Conservation (phyloP, 2,329 filamentous ascomycete genomes). For the Cryphonectria carpinicola region DNA sequence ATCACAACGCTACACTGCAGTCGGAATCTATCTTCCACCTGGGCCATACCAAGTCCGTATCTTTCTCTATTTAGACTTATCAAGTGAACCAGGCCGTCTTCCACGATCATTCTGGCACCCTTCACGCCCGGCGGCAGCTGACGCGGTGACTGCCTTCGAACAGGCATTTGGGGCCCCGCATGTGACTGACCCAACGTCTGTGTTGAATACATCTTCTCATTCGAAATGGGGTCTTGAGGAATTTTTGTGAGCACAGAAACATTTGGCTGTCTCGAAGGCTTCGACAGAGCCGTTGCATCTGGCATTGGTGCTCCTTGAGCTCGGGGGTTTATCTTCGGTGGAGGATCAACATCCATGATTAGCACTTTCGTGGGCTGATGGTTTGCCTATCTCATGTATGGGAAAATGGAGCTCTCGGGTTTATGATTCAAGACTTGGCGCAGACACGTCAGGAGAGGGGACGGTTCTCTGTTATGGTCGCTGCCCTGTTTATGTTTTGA, state of each 20-base stretch:
- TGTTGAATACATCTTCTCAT: neutral
- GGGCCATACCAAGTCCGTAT: conserved; percentile 35
- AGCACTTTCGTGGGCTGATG: neutral
- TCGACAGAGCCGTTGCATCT: neutral
- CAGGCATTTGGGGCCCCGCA: neutral
- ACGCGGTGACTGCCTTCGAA: neutral
- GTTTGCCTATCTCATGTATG: neutral
- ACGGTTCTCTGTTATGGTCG: neutral
- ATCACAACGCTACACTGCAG: conserved; percentile 48
- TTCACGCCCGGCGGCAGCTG: conserved; percentile 33
- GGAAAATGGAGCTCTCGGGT: neutral
- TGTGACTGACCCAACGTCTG: neutral
- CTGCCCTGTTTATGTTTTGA: no score
- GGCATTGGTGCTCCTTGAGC: neutral
- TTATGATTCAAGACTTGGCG: neutral
- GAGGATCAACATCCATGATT: neutral
- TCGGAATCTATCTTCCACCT: conserved; percentile 49
- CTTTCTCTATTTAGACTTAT: conserved; percentile 39
- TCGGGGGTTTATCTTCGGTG: neutral
- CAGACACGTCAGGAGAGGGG: neutral
- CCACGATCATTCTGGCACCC: conserved; percentile 32
- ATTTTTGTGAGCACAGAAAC: neutral
- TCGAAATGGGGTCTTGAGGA: neutral
- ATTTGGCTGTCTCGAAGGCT: neutral
- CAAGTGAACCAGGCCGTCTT: conserved; percentile 42